A percentile compares a stretch with the other conserved stretches of the same genome.
These are phyloP conservation scores for Lignosus rhinocerotis DNA, from an alignment of 1,284 basidiomycete genomes.

Conservation along the genomic window DNA sequence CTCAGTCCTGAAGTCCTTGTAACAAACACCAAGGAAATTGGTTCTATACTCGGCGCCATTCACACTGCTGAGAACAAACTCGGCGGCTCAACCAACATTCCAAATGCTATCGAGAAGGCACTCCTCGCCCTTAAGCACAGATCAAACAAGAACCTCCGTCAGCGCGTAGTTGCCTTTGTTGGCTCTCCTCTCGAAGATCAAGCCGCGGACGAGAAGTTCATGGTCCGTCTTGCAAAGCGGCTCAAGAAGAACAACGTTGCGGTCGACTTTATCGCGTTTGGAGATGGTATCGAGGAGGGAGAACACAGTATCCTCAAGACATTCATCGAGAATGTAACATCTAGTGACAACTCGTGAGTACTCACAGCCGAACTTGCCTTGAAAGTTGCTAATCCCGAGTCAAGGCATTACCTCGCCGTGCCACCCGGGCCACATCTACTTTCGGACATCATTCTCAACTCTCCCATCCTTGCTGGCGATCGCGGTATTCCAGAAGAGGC, in stretches of 20 bases:
- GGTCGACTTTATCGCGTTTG: conserved; percentile 87
- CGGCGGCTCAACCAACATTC: conserved; percentile 81
- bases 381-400: neutral
- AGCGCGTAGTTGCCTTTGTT: conserved; percentile 92
- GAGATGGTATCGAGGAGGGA: conserved; percentile 69
- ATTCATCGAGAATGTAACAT: conserved; percentile 79
- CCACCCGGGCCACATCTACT: conserved; percentile 79
- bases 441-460: conserved; percentile 82
- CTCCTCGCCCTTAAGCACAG: conserved; percentile 97
- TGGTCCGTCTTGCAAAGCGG: conserved; percentile 92
- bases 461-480: conserved; percentile 82
- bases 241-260: conserved; percentile 99
- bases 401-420: conserved; percentile 82
- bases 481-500: conserved; percentile 71
- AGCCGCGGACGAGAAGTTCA: conserved; percentile 69
- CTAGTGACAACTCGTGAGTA: conserved; percentile 80
- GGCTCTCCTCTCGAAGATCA: conserved; percentile 81
- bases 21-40: conserved; percentile 93
- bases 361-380: neutral
- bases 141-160: conserved; percentile 97
- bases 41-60: conserved; percentile 84
- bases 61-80: conserved; percentile 72
- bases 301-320: conserved; percentile 65
- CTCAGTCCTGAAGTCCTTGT: conserved; percentile 90
- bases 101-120: conserved; percentile 90